phyloP scores from a whole-genome alignment of 2,329 filamentous ascomycete genomes.

The Claviceps sp. region DNA sequence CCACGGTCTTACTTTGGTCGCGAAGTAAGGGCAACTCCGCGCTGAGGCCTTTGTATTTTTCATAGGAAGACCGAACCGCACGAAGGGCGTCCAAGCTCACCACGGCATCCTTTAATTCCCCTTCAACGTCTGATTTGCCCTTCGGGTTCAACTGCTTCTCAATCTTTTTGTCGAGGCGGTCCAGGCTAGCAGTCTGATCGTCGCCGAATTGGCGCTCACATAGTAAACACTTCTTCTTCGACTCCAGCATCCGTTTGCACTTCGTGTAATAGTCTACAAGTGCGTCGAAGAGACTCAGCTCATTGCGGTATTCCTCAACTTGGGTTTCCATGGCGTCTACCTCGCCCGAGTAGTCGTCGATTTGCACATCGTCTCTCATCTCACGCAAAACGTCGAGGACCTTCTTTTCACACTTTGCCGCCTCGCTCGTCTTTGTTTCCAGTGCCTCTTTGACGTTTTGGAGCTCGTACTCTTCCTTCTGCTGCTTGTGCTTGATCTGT shows the following conservation, averaged over 20 bases:
- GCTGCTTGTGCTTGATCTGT: constrained; percentile 54
- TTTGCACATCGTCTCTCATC: constrained; percentile 28
- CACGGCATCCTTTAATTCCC: constrained; percentile 39
- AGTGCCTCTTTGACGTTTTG: constrained; percentile 51
- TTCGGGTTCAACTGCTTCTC: constrained; percentile 48
- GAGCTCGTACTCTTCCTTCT: constrained; percentile 62
- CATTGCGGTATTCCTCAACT: constrained; percentile 46
- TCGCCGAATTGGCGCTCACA: constrained; percentile 60
- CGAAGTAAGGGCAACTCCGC: constrained; percentile 58
- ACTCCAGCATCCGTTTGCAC: constrained; percentile 51
- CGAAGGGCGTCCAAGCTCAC: constrained; percentile 44
- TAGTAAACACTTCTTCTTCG: constrained; percentile 60
- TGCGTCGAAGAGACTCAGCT: constrained; percentile 55
- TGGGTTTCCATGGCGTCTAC: constrained; percentile 40
- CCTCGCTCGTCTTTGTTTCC: constrained; percentile 49
- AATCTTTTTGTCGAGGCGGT: constrained; percentile 53
- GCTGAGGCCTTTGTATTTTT: constrained; percentile 58
- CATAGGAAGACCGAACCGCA: constrained; percentile 53
- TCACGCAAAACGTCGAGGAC: constrained; percentile 36
- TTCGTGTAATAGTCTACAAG: constrained; percentile 59
- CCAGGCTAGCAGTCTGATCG: constrained; percentile 40
- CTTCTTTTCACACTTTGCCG: constrained; percentile 44
- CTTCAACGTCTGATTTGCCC: constrained; percentile 47
- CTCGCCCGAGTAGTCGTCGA: constrained; percentile 42
- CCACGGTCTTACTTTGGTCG: constrained; percentile 46